Evolutionary conservation across 179 eudicot species (phyloP).

Genomic region (Heliamphora pulchella): DNA sequence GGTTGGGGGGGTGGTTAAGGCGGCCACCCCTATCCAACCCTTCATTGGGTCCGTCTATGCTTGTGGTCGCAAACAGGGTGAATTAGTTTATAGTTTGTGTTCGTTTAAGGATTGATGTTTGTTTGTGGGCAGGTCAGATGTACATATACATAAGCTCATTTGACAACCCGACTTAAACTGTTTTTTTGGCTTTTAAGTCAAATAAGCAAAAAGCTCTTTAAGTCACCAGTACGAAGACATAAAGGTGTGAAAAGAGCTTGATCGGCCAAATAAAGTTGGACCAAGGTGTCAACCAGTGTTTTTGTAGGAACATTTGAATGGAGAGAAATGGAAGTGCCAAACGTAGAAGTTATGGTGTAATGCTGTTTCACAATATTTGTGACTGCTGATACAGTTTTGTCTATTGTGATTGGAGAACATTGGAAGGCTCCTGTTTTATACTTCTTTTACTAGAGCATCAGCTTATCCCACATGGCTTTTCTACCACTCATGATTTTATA

Average conservation of each 20-base stretch:
- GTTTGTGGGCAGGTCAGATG: neutral
- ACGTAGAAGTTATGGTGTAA: neutral
- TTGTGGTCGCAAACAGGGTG: neutral
- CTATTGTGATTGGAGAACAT: neutral
- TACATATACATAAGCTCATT: neutral
- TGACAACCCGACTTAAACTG: no score
- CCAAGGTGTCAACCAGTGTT: neutral
- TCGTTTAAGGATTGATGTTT: neutral
- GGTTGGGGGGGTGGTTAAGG: no score
- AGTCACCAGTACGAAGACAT: no score
- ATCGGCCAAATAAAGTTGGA: neutral
- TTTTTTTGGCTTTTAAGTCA: neutral
- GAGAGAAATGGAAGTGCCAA: conserved; percentile 4
- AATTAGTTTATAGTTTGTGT: neutral
- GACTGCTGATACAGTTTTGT: neutral
- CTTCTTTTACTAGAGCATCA: neutral
- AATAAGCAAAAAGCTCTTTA: neutral
- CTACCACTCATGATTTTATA: neutral
- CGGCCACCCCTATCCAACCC: no score
- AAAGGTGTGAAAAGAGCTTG: neutral
- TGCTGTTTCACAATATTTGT: neutral
- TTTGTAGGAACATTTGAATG: neutral
- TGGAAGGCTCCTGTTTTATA: neutral
- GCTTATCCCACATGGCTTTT: neutral
- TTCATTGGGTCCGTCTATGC: no score